Evolutionary conservation across 1,284 basidiomycete genomes (phyloP).

Genomic region (Lentinula novae-zelandiae): DNA sequence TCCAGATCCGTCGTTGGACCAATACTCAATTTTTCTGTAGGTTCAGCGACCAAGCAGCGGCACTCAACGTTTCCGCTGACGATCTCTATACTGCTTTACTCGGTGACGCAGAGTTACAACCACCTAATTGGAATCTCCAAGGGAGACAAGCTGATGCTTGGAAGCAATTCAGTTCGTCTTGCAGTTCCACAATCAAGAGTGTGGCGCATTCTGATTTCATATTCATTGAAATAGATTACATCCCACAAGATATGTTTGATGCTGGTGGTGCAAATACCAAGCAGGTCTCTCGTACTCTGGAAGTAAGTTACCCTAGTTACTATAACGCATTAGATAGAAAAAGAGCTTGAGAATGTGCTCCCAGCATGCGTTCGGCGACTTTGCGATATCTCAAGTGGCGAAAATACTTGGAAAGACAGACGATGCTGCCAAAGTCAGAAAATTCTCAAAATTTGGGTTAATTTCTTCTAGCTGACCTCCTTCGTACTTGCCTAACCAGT

Average conservation of each 20-base stretch:
- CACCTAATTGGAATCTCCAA: slow-evolving; percentile 60
- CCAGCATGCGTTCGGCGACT: slow-evolving; percentile 60
- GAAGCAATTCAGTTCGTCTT: slow-evolving; percentile 42
- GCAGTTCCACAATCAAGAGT: too few species aligned
- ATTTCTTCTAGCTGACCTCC: background rate
- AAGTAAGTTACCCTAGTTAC: slow-evolving; percentile 32
- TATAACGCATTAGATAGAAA: too few species aligned
- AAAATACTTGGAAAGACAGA: slow-evolving; percentile 43
- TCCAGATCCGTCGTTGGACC: background rate
- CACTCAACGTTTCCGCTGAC: slow-evolving; percentile 42
- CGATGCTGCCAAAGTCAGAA: slow-evolving; percentile 45
- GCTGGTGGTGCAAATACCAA: slow-evolving; percentile 56
- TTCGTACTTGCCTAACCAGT: slow-evolving; percentile 31
- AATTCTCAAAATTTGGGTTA: background rate
- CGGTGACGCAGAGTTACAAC: slow-evolving; percentile 54
- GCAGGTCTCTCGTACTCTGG: slow-evolving; percentile 57
- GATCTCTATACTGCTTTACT: slow-evolving; percentile 52
- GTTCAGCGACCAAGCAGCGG: slow-evolving; percentile 42
- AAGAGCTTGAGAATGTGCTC: background rate
- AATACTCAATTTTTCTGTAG: slow-evolving; percentile 23
- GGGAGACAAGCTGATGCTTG: slow-evolving; percentile 57
- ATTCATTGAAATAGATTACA: slow-evolving; percentile 34
- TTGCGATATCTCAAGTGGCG: slow-evolving; percentile 61
- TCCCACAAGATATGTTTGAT: slow-evolving; percentile 49
- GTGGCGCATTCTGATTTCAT: background rate